Evolutionary conservation across 768 basidiomycete species (phyloP).

Genomic region (Gautieria morchelliformis): DNA sequence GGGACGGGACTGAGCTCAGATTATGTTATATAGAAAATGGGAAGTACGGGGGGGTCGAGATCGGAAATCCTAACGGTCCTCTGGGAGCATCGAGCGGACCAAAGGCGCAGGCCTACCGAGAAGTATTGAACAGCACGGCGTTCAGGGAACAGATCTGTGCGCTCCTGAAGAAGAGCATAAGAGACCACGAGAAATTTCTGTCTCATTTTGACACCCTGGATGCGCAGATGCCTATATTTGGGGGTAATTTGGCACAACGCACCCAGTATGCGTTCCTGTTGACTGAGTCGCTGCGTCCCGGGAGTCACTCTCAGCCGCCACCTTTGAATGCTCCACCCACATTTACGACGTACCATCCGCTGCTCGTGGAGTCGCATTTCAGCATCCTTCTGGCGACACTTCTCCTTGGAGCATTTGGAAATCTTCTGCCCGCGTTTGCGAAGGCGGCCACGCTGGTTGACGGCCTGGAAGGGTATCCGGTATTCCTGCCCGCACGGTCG

Average conservation of each 20-base stretch:
- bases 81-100: conserved; percentile 47
- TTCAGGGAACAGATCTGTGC: conserved; percentile 53
- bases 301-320: conserved; percentile 32
- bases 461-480: conserved; percentile 78
- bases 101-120: conserved; percentile 58
- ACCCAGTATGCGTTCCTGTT: conserved; percentile 61
- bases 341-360: conserved; percentile 85
- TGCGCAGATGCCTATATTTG: conserved; percentile 17
- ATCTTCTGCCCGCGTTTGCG: conserved; percentile 53
- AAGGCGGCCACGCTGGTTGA: conserved; percentile 63
- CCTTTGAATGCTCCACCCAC: conserved; percentile 43
- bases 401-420: conserved; percentile 66
- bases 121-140: conserved; percentile 39
- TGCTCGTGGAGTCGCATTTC: conserved; percentile 82
- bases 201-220: conserved; percentile 75
- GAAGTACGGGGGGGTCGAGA: conserved; percentile 75
- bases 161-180: conserved; percentile 63
- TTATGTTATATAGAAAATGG: conserved; percentile 69
- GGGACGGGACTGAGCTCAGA: conserved; percentile 67
- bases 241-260: conserved; percentile 38
- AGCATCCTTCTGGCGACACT: conserved; percentile 65
- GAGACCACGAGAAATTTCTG: conserved; percentile 80
- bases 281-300: conserved; percentile 59
- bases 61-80: conserved; percentile 74
- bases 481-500: conserved; percentile 79